Base-by-base conservation (phyloP, 2,329 filamentous ascomycete genomes). In the Arthroderma sp. region DNA sequence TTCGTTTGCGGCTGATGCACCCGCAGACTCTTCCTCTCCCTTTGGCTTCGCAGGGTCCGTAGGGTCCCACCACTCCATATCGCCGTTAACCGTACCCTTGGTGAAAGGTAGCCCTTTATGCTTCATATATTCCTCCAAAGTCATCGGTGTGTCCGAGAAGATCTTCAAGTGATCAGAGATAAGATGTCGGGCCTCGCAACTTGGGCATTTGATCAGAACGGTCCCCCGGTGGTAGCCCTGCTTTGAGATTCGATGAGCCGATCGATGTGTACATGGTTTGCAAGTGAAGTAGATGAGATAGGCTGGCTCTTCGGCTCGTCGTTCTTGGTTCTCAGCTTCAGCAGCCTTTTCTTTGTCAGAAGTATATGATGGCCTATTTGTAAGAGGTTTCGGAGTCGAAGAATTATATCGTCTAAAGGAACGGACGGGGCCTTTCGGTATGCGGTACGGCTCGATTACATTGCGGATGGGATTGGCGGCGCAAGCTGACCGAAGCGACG, bases 221-320 rank as follows among this genome's bases (percentile, higher is more conserved):
- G 86, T 89, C 32, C 91, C 91, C 51, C 81, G 73, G 65, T 96
- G 88, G 61, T 98, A 98, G 30, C 86, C 91, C 60, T 96, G 91
- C 65, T 96, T 95, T 29, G 86, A 86, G 55, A 98, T 72, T 42
- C 75, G 75, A 66, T 98, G 93, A 8, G 79, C 74, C n/a, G 86
- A 93, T 47, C 88, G 82, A 32, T 75, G 69, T 38, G 73, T 70
- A 67, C 91, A 98, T 30, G 85, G 86, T 48, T 83, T 80, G 74
- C 91, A 98, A 53, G 91, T 98, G 63, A 98, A 95, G 41, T 80
- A 84, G 52, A 98, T 73, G 54, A 86, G 75, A 66, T 96, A 98
- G 46, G 84, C 78, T 1, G 86, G 86, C 53, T 78, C 59, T 49
- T 65, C 50, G 49, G 63, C 54, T 50, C 65, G 56, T 49, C 64